These are phyloP conservation scores for Sporothrix variecibatus DNA, from an alignment of 2,329 filamentous ascomycete species.

Conservation along the genomic window DNA sequence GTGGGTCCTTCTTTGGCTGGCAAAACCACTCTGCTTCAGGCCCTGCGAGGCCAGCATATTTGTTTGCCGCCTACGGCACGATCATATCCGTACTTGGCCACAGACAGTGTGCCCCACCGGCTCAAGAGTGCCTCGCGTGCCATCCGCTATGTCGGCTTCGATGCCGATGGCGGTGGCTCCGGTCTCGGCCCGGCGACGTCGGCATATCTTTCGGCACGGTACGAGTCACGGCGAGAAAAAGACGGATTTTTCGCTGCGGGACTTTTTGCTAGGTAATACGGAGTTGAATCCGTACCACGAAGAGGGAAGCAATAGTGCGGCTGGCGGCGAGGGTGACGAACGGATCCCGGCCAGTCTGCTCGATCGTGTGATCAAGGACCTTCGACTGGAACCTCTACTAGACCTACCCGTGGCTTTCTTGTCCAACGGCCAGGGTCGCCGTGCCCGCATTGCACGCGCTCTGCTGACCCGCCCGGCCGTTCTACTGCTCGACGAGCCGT, in stretches of 20 bases:
- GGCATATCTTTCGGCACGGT: slow-evolving; percentile 84
- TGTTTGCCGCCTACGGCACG: slow-evolving; percentile 74
- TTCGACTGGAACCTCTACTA: slow-evolving; percentile 69
- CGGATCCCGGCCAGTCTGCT: slow-evolving; percentile 48
- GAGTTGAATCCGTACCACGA: slow-evolving; percentile 73
- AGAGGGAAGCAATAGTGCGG: not conserved
- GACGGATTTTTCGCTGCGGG: slow-evolving; percentile 80
- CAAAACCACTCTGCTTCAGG: slow-evolving; percentile 79
- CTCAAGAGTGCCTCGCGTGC: slow-evolving; percentile 65
- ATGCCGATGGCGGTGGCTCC: slow-evolving; percentile 59
- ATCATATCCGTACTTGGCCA: slow-evolving; percentile 75
- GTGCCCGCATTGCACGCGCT: slow-evolving; percentile 85
- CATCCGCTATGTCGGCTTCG: slow-evolving; percentile 89
- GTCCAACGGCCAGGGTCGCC: slow-evolving; percentile 88
- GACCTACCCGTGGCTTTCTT: slow-evolving; percentile 84
- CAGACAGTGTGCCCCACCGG: slow-evolving; percentile 56
- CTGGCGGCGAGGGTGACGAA: slow-evolving; percentile 48
- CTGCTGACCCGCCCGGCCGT: slow-evolving; percentile 77
- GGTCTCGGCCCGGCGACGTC: slow-evolving; percentile 58
- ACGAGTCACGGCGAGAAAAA: slow-evolving; percentile 83
- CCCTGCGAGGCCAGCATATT: slow-evolving; percentile 74
- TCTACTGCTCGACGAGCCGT: slow-evolving; percentile 86
- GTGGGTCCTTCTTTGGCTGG: slow-evolving; percentile 77
- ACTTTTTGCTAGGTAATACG: slow-evolving; percentile 81
- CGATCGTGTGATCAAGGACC: slow-evolving; percentile 67